Percentiles rank a stretch among this genome's conserved stretches.
Conservation (phyloP, 495 filamentous ascomycete species). For the Aspergillus taichungensis region DNA sequence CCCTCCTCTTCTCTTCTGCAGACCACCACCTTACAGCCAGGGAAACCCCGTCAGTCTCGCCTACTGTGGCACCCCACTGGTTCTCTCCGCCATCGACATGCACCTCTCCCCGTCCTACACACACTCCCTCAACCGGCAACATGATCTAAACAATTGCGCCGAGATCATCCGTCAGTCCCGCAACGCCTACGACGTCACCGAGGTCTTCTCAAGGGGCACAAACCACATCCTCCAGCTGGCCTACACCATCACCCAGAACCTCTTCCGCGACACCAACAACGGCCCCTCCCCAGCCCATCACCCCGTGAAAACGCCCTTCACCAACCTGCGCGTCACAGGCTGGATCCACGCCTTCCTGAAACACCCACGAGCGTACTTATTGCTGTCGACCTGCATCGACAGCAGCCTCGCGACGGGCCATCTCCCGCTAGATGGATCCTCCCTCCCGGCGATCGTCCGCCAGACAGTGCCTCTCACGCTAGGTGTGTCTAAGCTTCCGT, state of each 20-base stretch:
- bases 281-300: constrained; percentile 1
- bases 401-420: constrained; percentile 17
- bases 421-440: constrained; percentile 4
- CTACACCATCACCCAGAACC: constrained; percentile 16
- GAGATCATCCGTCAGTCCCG: constrained; percentile 19
- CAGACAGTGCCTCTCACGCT: too few relatives aligned
- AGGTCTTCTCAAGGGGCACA: constrained; percentile 18
- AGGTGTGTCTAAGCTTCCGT: too few relatives aligned
- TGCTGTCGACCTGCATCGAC: constrained; percentile 23
- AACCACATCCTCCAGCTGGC: constrained; percentile 24
- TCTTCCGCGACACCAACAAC: constrained; percentile 1
- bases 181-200: constrained; percentile 21
- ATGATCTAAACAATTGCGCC: constrained; percentile 11
- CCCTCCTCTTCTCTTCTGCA: neutral
- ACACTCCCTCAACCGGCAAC: constrained; percentile 10
- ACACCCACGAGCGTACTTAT: constrained; percentile 21
- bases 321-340: neutral
- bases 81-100: constrained; percentile 22
- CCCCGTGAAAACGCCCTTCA: neutral
- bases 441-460: too few relatives aligned
- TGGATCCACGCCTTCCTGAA: constrained; percentile 20
- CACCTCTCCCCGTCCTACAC: constrained; percentile 16
- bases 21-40: neutral
- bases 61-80: constrained; percentile 20
- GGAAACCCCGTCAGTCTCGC: constrained; percentile 8